Percentiles rank a stretch among this genome's conserved stretches.
Conservation (phyloP, 495 filamentous ascomycete genomes). For the Xylaria intraflava region DNA sequence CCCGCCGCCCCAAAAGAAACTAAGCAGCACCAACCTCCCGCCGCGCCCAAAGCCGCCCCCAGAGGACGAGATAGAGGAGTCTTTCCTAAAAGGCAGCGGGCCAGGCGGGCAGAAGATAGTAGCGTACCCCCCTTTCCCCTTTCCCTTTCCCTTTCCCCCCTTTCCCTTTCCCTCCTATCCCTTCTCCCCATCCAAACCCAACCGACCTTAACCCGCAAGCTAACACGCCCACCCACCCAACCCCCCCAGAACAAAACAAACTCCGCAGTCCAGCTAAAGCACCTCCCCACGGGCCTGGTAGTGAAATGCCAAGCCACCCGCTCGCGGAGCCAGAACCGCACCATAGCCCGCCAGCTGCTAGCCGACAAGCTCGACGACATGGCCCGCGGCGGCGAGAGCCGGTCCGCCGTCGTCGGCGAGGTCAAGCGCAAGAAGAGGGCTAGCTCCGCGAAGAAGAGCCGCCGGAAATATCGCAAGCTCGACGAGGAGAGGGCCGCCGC, state of each 20-base stretch:
- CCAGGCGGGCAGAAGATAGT: constrained; percentile 95
- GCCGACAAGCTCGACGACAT: constrained; percentile 69
- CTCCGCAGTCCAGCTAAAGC: constrained; percentile 89
- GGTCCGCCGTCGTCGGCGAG: constrained; percentile 34
- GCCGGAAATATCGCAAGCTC: constrained; percentile 43
- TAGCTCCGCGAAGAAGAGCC: constrained; percentile 44
- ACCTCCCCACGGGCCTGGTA: constrained; percentile 81
- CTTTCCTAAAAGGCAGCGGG: constrained; percentile 85
- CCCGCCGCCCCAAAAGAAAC: constrained; percentile 12
- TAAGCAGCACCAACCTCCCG: constrained; percentile 46
- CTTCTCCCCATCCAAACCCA: too few relatives aligned
- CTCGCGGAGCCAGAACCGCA: constrained; percentile 80
- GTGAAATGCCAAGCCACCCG: constrained; percentile 90
- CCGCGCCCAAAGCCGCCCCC: constrained; percentile 62
- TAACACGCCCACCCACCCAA: not conserved
- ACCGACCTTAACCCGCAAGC: not conserved
- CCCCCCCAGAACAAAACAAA: constrained; percentile 80
- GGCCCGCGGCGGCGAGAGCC: constrained; percentile 41
- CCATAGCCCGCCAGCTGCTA: constrained; percentile 70
- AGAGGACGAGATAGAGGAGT: constrained; percentile 72
- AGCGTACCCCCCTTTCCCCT: constrained; percentile 14
- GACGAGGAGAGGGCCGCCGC: constrained; percentile 32
- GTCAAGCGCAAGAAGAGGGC: constrained; percentile 41
- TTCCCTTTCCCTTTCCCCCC: not conserved
- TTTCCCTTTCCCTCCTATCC: not conserved